Percentiles rank a stretch among this genome's conserved stretches.
phyloP scores from a whole-genome alignment of 2,329 filamentous ascomycete genomes.

The Phialemoniopsis sp. region DNA sequence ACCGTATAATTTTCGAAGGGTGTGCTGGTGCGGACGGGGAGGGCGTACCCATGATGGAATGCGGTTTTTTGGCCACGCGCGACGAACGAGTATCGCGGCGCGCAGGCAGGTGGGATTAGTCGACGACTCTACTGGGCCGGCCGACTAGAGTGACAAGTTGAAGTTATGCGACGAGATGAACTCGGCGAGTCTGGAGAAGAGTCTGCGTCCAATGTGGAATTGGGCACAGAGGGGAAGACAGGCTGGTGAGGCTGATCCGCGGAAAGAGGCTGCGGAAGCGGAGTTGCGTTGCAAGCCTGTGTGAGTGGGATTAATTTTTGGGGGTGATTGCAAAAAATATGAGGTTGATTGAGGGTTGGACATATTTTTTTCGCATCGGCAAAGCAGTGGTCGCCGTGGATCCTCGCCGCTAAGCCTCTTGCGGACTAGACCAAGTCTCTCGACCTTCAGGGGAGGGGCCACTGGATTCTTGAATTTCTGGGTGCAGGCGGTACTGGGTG shows the following conservation, averaged over 20 bases:
- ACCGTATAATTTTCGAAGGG: constrained; percentile 1
- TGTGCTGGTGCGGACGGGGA: not conserved
- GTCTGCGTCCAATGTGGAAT: not conserved
- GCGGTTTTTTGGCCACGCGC: constrained; percentile 21
- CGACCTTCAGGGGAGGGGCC: too few species aligned
- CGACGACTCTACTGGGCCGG: constrained; percentile 4
- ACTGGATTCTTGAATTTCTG: too few species aligned
- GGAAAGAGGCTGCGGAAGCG: not conserved
- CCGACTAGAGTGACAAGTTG: constrained; percentile 1
- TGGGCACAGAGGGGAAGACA: not conserved
- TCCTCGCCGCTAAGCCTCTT: not conserved
- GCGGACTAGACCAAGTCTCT: too few species aligned
- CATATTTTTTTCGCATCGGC: not conserved
- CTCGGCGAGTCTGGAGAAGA: too few species aligned
- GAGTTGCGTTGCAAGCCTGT: not conserved
- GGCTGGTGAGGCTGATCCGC: not conserved
- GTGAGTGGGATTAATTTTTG: too few species aligned
- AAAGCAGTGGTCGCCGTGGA: not conserved
- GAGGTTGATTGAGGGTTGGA: constrained; percentile 1
- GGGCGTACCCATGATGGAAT: constrained; percentile 24
- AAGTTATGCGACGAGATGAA: not conserved
- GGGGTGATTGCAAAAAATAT: constrained; percentile 1
- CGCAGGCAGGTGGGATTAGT: constrained; percentile 14
- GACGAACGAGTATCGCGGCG: constrained; percentile 18
- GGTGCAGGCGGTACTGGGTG: too few species aligned